A percentile compares a stretch with the other conserved stretches of the same genome.
Evolutionary conservation across 495 filamentous ascomycete species (phyloP).

Genomic region (Neurospora sp.): DNA sequence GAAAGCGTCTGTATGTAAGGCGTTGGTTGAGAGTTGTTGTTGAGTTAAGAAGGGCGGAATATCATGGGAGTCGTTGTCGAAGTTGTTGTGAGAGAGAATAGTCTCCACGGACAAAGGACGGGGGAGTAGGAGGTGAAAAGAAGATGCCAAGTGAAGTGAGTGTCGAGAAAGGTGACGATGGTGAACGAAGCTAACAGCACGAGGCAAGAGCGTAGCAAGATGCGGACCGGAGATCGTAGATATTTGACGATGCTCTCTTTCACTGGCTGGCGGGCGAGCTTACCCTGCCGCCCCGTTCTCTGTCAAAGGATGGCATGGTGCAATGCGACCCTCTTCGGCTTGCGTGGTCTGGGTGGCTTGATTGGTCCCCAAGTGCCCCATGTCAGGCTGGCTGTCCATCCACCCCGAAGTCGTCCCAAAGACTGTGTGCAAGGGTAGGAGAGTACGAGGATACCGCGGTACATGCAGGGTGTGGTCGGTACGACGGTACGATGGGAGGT

Average conservation of each 20-base stretch:
- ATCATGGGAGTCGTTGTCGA: background rate
- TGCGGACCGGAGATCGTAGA: slow-evolving; percentile 22
- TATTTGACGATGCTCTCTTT: slow-evolving; percentile 18
- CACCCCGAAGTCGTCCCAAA: background rate
- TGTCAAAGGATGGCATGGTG: slow-evolving; percentile 17
- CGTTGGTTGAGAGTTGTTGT: slow-evolving; percentile 15
- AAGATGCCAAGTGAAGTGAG: slow-evolving; percentile 15
- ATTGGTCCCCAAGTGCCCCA: slow-evolving; percentile 20
- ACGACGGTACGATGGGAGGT: background rate
- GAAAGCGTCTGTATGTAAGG: slow-evolving; percentile 3
- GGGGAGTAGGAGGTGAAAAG: slow-evolving; percentile 8
- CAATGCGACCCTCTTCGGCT: slow-evolving; percentile 15
- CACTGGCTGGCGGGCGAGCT: slow-evolving; percentile 2
- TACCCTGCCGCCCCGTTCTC: slow-evolving; percentile 23
- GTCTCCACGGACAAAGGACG: slow-evolving; percentile 8
- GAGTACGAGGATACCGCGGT: slow-evolving; percentile 1
- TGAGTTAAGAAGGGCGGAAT: background rate
- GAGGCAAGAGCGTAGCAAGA: slow-evolving; percentile 16
- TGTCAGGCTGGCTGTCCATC: slow-evolving; percentile 16
- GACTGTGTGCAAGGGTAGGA: background rate
- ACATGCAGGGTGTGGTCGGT: background rate
- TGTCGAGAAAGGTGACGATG: slow-evolving; percentile 23
- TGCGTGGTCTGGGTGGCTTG: slow-evolving; percentile 24
- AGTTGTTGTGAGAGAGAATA: background rate
- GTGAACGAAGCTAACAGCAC: slow-evolving; percentile 6